These are phyloP conservation scores for Neobulgaria alba DNA, from an alignment of 2,329 filamentous ascomycete genomes.

Conservation along the genomic window DNA sequence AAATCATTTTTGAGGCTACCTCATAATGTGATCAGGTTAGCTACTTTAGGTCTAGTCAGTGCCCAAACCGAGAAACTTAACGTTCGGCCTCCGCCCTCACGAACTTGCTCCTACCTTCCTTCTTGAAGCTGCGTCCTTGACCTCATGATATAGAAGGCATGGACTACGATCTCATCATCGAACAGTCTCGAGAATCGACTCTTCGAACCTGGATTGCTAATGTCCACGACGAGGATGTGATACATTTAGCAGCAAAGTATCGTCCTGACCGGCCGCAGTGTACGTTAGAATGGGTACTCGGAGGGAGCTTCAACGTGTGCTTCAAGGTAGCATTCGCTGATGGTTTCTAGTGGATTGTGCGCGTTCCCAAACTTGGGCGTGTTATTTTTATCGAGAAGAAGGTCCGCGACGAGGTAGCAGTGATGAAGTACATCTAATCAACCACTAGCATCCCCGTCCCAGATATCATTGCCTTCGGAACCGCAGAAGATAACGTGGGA, in stretches of 20 bases:
- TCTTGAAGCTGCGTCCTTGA: too few species aligned
- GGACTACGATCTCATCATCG: background rate
- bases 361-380: background rate
- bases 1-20: too few species aligned
- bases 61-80: too few species aligned
- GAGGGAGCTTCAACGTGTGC: background rate
- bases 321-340: too few species aligned
- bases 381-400: background rate
- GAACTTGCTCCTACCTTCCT: too few species aligned
- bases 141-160: too few species aligned
- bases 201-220: background rate
- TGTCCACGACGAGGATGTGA: background rate
- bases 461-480: background rate
- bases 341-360: background rate
- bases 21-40: too few species aligned
- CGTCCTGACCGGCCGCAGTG: background rate
- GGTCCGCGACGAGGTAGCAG: background rate
- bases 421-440: too few species aligned
- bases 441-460: background rate
- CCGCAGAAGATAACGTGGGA: background rate
- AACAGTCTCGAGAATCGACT: background rate
- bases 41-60: too few species aligned
- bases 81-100: too few species aligned
- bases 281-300: too few species aligned
- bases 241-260: background rate